Conservation (phyloP, 2,329 filamentous ascomycete genomes). For the Apiospora rasikravindrae region DNA sequence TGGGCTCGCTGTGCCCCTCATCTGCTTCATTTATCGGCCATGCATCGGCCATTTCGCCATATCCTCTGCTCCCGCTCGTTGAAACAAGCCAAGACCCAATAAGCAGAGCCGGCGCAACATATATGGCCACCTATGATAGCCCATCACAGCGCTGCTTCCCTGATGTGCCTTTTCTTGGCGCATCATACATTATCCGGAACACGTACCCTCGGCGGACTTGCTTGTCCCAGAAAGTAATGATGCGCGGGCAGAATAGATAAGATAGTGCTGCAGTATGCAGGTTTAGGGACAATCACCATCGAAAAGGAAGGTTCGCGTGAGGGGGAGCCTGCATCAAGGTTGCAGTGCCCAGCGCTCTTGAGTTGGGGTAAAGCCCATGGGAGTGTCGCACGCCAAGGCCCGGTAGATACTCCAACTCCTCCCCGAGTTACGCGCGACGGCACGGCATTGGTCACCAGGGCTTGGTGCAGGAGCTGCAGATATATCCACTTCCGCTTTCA, state of each 20-base stretch:
- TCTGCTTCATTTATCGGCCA: not conserved
- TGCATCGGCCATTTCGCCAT: not conserved
- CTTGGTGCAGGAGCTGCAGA: not conserved
- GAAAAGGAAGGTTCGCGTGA: not conserved
- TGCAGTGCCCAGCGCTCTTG: not conserved
- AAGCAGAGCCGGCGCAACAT: not conserved
- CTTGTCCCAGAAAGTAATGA: not conserved
- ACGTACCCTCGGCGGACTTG: not conserved
- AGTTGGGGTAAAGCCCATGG: not conserved
- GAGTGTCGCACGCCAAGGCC: not conserved
- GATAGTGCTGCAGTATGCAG: not conserved
- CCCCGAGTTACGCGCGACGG: not conserved
- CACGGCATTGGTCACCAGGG: not conserved
- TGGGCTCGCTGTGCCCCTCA: not conserved
- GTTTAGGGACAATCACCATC: not conserved
- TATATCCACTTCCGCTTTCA: slow-evolving; percentile 1
- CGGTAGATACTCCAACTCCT: slow-evolving; percentile 2
- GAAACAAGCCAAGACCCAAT: slow-evolving; percentile 13
- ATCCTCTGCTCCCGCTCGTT: not conserved
- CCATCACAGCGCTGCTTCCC: not conserved
- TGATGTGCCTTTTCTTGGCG: not conserved
- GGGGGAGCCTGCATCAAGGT: not conserved
- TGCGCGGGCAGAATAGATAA: not conserved
- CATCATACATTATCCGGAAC: slow-evolving; percentile 7
- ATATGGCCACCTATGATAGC: slow-evolving; percentile 10